Conservation (phyloP, 345 rosid species). For the Cardiospermum halicacabum region DNA sequence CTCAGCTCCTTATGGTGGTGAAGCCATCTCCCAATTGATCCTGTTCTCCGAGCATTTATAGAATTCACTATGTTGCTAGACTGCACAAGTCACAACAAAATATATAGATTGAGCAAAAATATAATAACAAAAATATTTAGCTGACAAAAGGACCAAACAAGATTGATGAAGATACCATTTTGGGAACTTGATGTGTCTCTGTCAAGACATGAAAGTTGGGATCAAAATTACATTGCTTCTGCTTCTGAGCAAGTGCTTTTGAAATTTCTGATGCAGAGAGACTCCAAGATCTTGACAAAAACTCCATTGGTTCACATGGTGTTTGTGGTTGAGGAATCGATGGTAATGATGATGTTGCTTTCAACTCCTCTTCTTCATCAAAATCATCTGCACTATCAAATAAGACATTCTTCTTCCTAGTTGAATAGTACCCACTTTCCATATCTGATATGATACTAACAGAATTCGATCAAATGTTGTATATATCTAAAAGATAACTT, state of each 20-base stretch:
- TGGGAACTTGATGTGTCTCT: constrained; percentile 39
- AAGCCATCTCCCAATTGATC: constrained; percentile 82
- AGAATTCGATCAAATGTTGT: neutral
- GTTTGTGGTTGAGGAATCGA: constrained; percentile 70
- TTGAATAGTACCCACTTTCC: constrained; percentile 50
- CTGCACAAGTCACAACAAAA: constrained; percentile 24
- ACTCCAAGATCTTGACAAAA: constrained; percentile 89
- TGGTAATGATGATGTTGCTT: constrained; percentile 34
- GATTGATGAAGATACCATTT: constrained; percentile 27
- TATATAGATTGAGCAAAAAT: neutral
- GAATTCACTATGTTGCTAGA: constrained; percentile 51
- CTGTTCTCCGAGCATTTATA: constrained; percentile 41
- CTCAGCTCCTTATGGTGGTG: constrained; percentile 57
- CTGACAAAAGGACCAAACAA: neutral
- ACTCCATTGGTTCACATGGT: constrained; percentile 93
- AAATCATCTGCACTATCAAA: constrained; percentile 38
- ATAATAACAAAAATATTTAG: neutral
- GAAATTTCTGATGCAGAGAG: constrained; percentile 86
- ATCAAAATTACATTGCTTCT: constrained; percentile 39
- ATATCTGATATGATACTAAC: constrained; percentile 10
- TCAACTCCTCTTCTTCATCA: constrained; percentile 51
- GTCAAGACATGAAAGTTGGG: constrained; percentile 27
- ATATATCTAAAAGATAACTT: neutral
- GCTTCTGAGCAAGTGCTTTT: constrained; percentile 80
- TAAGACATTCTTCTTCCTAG: constrained; percentile 36